Percentiles rank a stretch among this genome's conserved stretches.
Conservation (phyloP, 768 basidiomycete genomes). For the Lactarius hengduanensis region DNA sequence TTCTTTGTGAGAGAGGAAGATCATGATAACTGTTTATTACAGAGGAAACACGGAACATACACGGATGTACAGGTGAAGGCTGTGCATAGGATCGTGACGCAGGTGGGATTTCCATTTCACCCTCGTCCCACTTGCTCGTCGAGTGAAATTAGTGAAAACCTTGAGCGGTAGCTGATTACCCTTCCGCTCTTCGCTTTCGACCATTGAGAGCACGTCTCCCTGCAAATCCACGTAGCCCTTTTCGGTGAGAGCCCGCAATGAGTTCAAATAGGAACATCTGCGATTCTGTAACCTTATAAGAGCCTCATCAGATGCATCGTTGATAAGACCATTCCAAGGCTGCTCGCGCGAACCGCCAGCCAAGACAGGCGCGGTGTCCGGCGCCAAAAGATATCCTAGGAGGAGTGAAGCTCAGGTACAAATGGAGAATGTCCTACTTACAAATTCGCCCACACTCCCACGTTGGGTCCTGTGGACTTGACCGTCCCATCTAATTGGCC, state of each 20-base stretch:
- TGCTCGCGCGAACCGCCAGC: conserved; percentile 24
- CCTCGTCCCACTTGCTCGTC: not conserved
- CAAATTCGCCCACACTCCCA: conserved; percentile 23
- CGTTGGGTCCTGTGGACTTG: not conserved
- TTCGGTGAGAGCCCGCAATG: conserved; percentile 43
- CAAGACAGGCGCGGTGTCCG: conserved; percentile 22
- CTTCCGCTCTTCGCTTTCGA: conserved; percentile 18
- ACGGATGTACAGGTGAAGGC: too few species aligned
- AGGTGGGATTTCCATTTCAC: not conserved
- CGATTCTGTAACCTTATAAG: conserved; percentile 43
- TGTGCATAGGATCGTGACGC: too few species aligned
- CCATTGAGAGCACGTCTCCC: conserved; percentile 27
- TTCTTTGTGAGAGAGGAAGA: not conserved
- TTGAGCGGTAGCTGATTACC: conserved; percentile 25
- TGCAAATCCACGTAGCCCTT: conserved; percentile 33
- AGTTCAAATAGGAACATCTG: conserved; percentile 61
- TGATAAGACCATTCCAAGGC: not conserved
- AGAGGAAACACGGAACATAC: not conserved
- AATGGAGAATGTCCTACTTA: not conserved
- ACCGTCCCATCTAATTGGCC: conserved; percentile 22
- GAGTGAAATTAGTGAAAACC: conserved; percentile 2
- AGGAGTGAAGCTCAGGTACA: not conserved
- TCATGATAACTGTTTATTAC: not conserved
- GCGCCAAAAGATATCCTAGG: conserved; percentile 24
- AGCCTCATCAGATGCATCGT: not conserved